Percentiles rank a stretch among this genome's conserved stretches.
phyloP scores from a whole-genome alignment of 768 basidiomycete genomes.

The Suillus cothurnatus region DNA sequence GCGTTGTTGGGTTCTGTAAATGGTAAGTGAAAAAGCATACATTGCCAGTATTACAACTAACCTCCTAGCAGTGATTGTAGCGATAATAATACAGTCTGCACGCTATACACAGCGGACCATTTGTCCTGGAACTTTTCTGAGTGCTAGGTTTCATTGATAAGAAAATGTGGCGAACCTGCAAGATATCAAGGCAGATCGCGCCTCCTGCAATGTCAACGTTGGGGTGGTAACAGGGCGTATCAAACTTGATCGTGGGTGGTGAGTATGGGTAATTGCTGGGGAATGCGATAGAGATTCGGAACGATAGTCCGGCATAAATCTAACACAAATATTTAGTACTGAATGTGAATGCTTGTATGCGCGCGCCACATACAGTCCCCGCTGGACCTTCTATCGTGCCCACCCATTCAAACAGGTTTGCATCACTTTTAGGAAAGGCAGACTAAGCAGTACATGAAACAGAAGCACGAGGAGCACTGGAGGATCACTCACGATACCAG shows the following conservation, averaged over 20 bases:
- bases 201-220: slow-evolving; percentile 82
- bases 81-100: slow-evolving; percentile 86
- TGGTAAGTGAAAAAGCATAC: slow-evolving; percentile 3
- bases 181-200: slow-evolving; percentile 84
- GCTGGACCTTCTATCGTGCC: slow-evolving; percentile 84
- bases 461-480: neutral
- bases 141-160: neutral
- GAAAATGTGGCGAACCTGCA: slow-evolving; percentile 57
- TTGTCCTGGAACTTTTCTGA: slow-evolving; percentile 59
- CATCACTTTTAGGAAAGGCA: slow-evolving; percentile 86
- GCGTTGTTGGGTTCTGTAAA: slow-evolving; percentile 86
- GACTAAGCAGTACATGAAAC: slow-evolving; percentile 50
- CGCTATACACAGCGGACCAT: slow-evolving; percentile 93
- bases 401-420: slow-evolving; percentile 87
- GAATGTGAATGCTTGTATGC: slow-evolving; percentile 8
- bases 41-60: slow-evolving; percentile 35
- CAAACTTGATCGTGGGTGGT: slow-evolving; percentile 83
- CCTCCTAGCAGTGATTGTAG: slow-evolving; percentile 88
- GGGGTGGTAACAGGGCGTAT: slow-evolving; percentile 89
- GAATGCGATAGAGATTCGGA: slow-evolving; percentile 84
- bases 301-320: slow-evolving; percentile 80
- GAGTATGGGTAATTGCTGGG: slow-evolving; percentile 89
- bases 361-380: slow-evolving; percentile 59
- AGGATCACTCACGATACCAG: slow-evolving; percentile 70
- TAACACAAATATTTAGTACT: slow-evolving; percentile 25